phyloP scores from a whole-genome alignment of 768 basidiomycete species.

The Suillus paluster region DNA sequence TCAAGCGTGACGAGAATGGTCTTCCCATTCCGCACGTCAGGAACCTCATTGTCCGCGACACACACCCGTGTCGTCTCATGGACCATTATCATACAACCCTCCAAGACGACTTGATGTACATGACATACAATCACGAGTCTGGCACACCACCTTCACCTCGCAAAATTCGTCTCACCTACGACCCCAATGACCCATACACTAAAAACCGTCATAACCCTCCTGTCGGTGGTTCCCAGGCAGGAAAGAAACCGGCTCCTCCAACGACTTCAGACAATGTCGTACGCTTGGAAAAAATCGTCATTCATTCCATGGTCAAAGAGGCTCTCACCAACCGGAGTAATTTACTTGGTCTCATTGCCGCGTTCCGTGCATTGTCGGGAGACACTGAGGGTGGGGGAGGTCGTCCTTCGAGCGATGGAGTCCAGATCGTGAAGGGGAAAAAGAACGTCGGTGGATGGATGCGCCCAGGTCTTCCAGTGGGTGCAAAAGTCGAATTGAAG shows the following conservation, averaged over 20 bases:
- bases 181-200: constrained; percentile 82
- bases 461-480: constrained; percentile 78
- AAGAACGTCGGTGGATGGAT: constrained; percentile 84
- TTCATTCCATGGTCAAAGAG: constrained; percentile 88
- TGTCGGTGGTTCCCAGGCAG: constrained; percentile 69
- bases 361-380: constrained; percentile 85
- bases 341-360: constrained; percentile 86
- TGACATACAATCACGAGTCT: constrained; percentile 84
- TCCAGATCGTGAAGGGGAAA: constrained; percentile 74
- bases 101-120: constrained; percentile 90
- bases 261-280: constrained; percentile 73
- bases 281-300: constrained; percentile 78
- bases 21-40: constrained; percentile 74
- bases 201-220: constrained; percentile 78
- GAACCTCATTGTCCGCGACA: constrained; percentile 67
- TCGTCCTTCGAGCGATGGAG: constrained; percentile 67
- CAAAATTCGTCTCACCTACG: constrained; percentile 67
- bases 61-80: constrained; percentile 70
- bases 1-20: constrained; percentile 55
- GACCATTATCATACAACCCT: constrained; percentile 87
- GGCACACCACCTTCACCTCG: constrained; percentile 56
- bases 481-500: constrained; percentile 88
- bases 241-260: constrained; percentile 69
- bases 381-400: constrained; percentile 79
- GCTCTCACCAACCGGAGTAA: constrained; percentile 70